These are phyloP conservation scores for Phoma sp. DNA, from an alignment of 2,329 filamentous ascomycete species.

Conservation along the genomic window DNA sequence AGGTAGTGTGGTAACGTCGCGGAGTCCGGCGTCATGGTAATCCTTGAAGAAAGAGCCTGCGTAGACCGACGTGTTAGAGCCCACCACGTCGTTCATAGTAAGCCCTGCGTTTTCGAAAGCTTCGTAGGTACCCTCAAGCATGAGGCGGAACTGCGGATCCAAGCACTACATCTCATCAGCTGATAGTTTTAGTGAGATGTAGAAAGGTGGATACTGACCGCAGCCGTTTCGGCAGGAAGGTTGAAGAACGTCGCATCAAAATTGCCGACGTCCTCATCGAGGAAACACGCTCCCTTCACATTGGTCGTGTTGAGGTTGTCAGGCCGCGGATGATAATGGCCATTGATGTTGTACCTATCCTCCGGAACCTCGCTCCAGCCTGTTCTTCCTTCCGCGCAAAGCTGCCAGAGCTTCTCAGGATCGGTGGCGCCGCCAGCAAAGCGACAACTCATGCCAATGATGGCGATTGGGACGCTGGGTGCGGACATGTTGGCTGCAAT, in stretches of 20 bases:
- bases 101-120: constrained; percentile 42
- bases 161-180: constrained; percentile 6
- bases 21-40: constrained; percentile 7
- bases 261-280: constrained; percentile 17
- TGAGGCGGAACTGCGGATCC: constrained; percentile 36
- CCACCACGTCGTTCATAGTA: constrained; percentile 15
- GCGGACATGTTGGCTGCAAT: not conserved
- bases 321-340: constrained; percentile 19
- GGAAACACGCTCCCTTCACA: not conserved
- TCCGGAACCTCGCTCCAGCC: constrained; percentile 38
- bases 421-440: constrained; percentile 32
- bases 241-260: constrained; percentile 45
- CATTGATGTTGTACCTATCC: constrained; percentile 25
- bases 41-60: constrained; percentile 24
- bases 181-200: not conserved
- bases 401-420: constrained; percentile 43
- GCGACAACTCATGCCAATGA: constrained; percentile 46
- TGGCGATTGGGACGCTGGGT: constrained; percentile 26
- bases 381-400: constrained; percentile 38
- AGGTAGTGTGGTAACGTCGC: not conserved
- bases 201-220: constrained; percentile 8
- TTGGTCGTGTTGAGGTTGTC: constrained; percentile 1
- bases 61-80: constrained; percentile 27
- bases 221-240: constrained; percentile 26
- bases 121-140: constrained; percentile 40